phyloP scores from a whole-genome alignment of 805 yeast genomes.

The Lachancea nothofagi region DNA sequence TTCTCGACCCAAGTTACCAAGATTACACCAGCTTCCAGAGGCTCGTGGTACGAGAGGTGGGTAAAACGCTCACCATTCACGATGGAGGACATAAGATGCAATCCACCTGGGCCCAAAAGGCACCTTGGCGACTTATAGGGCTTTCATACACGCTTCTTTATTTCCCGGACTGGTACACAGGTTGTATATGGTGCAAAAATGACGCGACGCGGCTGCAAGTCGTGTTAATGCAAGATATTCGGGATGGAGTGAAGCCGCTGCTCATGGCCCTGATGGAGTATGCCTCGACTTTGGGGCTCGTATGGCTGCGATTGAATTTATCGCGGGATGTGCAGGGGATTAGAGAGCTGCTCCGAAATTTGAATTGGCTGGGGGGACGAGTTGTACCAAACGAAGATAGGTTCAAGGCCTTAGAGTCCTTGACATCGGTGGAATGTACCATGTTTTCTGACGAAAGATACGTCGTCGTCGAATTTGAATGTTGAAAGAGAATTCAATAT shows the following conservation, averaged over 20 bases:
- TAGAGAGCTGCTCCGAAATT: slow-evolving; percentile 22
- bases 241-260: slow-evolving; percentile 21
- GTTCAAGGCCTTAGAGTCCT: slow-evolving; percentile 6
- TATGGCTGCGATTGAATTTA: slow-evolving; percentile 22
- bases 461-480: slow-evolving; percentile 29
- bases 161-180: slow-evolving; percentile 22
- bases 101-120: neutral
- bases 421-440: slow-evolving; percentile 13
- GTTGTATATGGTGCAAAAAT: slow-evolving; percentile 24
- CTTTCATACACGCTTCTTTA: slow-evolving; percentile 22
- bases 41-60: slow-evolving; percentile 9
- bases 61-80: slow-evolving; percentile 5
- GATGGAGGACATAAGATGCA: slow-evolving; percentile 1
- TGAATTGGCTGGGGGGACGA: slow-evolving; percentile 32
- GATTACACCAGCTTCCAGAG: slow-evolving; percentile 7
- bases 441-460: slow-evolving; percentile 26
- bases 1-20: slow-evolving; percentile 13
- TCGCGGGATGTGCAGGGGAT: slow-evolving; percentile 17
- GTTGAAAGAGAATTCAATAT: no score
- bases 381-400: slow-evolving; percentile 25
- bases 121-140: slow-evolving; percentile 25
- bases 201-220: slow-evolving; percentile 20
- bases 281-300: slow-evolving; percentile 15
- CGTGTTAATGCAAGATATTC: slow-evolving; percentile 14
- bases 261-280: slow-evolving; percentile 27